Evolutionary conservation across 768 basidiomycete genomes (phyloP), one percentile per base, ranked within the genome.

Genomic region (Fistulinella prunicolor): DNA sequence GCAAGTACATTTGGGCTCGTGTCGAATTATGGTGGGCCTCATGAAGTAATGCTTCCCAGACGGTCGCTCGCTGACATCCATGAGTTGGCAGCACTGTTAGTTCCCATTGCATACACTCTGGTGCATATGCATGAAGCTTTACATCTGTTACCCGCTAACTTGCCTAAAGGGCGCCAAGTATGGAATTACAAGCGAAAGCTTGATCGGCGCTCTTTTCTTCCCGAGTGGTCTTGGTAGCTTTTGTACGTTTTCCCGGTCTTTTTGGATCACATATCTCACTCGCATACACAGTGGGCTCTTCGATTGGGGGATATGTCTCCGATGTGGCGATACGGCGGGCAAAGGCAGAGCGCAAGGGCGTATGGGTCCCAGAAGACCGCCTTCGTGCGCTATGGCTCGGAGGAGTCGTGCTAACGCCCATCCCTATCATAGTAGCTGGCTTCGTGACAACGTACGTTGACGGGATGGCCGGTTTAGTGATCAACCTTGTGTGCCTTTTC

Each of bases 361-460:
- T 69, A 2, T 85, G 81, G 82, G 75, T 79, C 36, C 85, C 85
- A 0, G 85, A 89, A 61, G 86, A 85, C 53, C 78, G 85, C 6
- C 71, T 87, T 23, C 73, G 80, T 1, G 82, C 73, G 2, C 68
- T 76, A 2, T 59, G 80, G 28, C 54, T 71, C 6, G 78, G 79
- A 9, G 73, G 72, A 4, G 63, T 73, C 0, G 26, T 78, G 16
- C 65, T 85, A 22, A 68, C 76, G 3, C 87, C 85, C 0, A 21
- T 82, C 1, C 77, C 83, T 1, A 61, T 82, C 3, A 58, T 79
- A 0, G 41, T 66, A 0, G 73, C 71, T 0, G 83, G 84, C 1
- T 51, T 85, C 3, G 57, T 75, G n/a, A 80, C 74, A 12, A 58
- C 70, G 28, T 83, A 73, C 57, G 66, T 86, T 6, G 65, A 66